Evolutionary conservation across 1,284 basidiomycete species (phyloP), one percentile per base, ranked within the genome.

Genomic region (Sanghuangporus sanghuang): DNA sequence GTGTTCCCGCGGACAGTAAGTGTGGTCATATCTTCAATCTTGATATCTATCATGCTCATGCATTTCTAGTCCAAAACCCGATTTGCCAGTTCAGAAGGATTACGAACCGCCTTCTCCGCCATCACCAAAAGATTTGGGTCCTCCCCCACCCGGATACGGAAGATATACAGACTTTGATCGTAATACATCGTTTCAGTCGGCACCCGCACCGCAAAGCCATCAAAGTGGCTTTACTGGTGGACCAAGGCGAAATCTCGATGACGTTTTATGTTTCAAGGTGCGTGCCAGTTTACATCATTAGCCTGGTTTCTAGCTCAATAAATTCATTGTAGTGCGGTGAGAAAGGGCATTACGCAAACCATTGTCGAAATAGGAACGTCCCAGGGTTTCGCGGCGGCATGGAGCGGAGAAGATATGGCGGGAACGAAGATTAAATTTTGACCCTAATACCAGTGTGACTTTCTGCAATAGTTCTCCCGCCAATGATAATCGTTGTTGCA

Each of bases 291-390:
- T 18, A 36, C 66, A 70, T 68, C 36, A 32, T 53, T 61, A 64
- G 40, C 57, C 6, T 36, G 40, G 56, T 23, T 49, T 62, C 40
- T 55, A 44, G 32, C 62, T 32, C 16, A 32, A 54, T 40, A 55
- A 9, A 5, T 46, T 46, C 16, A 6, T 7, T 61, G 57, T 69
- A 93, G 90, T 94, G 92, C 70, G 91, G 92, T 57, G 90, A 94
- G 75, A 89, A 90, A 70, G 95, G 95, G 1, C 95, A 97, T 73
- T 96, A 96, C 72, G 95, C 95, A n/a, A 96, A 96, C 73, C 86
- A 92, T 69, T 96, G 95, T 76, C 84, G 90, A 63, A 93, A 95
- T 76, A 79, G 89, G 64, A 92, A 92, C 73, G 86, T 92, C 39
- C 91, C 91, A 63, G 90, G 91, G 23, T 91, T 89, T 71, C 81